Evolutionary conservation across 352 stramenopile genomes (phyloP).

Genomic region (Blastocystis sp.): DNA sequence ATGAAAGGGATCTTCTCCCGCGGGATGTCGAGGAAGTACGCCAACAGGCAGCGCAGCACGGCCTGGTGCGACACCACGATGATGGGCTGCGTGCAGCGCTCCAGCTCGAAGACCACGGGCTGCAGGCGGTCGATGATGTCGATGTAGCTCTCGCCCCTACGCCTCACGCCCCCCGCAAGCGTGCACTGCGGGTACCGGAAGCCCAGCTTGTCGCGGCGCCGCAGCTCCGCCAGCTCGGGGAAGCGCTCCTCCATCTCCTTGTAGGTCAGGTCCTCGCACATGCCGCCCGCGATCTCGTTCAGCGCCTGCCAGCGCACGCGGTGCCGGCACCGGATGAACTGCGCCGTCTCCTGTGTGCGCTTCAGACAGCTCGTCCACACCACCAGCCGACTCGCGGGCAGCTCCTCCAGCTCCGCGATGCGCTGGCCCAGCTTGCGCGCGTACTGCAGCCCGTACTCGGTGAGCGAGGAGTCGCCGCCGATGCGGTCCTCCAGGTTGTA

Average conservation of each 20-base stretch:
- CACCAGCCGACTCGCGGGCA: slow-evolving; percentile 30
- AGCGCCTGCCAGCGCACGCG: slow-evolving; percentile 75
- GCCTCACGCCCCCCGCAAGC: slow-evolving; percentile 11
- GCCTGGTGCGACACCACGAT: slow-evolving; percentile 87
- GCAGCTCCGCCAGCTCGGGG: slow-evolving; percentile 71
- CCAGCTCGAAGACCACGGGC: slow-evolving; percentile 92
- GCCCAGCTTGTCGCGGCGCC: slow-evolving; percentile 30
- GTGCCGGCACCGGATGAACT: slow-evolving; percentile 78
- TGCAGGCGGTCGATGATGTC: slow-evolving; percentile 93
- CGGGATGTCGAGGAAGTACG: slow-evolving; percentile 89
- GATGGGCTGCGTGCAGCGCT: slow-evolving; percentile 84
- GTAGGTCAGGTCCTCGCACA: slow-evolving; percentile 94
- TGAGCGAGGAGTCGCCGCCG: slow-evolving; percentile 90
- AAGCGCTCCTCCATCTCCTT: slow-evolving; percentile 89
- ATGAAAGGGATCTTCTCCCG: slow-evolving; percentile 86
- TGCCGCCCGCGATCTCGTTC: slow-evolving; percentile 90
- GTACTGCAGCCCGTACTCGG: slow-evolving; percentile 63
- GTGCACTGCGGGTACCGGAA: slow-evolving; percentile 66
- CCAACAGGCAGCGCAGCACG: slow-evolving; percentile 89
- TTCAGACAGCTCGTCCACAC: slow-evolving; percentile 94
- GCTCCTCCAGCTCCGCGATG: slow-evolving; percentile 15
- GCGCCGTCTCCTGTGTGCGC: slow-evolving; percentile 89
- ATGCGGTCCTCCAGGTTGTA: slow-evolving; percentile 95
- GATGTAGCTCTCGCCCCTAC: slow-evolving; percentile 88
- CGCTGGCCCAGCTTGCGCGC: slow-evolving; percentile 46